These are phyloP conservation scores for Plantago elongata DNA, from an alignment of 257 asterid genomes.

Conservation along the genomic window DNA sequence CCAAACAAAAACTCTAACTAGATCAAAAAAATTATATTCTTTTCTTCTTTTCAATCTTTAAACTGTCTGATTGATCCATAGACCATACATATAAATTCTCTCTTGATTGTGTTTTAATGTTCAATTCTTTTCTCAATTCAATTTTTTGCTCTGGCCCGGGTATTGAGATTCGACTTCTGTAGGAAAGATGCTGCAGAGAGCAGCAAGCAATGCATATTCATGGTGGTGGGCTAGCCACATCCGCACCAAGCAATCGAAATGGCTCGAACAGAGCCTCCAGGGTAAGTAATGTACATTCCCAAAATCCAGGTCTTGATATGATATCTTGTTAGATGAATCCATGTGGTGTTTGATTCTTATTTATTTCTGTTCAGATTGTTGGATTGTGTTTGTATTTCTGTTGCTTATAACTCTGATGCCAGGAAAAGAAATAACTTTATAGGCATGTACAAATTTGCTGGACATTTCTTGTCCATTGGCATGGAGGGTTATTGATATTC, in stretches of 20 bases:
- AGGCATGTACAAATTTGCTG: too few relatives aligned
- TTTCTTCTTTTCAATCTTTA: conserved; percentile 8
- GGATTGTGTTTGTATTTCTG: background rate
- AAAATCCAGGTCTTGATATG: background rate
- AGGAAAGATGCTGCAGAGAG: conserved; percentile 55
- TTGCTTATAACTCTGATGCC: too few relatives aligned
- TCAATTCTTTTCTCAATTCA: background rate
- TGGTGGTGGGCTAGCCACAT: conserved; percentile 83
- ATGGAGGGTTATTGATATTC: too few relatives aligned
- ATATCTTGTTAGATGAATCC: background rate
- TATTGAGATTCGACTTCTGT: background rate
- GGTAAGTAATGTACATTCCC: conserved; percentile 22
- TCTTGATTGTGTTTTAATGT: background rate
- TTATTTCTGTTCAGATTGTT: background rate
- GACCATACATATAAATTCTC: too few relatives aligned
- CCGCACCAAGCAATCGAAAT: conserved; percentile 62
- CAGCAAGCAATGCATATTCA: conserved; percentile 65
- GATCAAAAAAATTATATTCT: background rate
- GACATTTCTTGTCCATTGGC: too few relatives aligned
- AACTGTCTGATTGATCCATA: too few relatives aligned
- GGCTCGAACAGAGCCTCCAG: conserved; percentile 64
- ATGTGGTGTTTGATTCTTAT: background rate
- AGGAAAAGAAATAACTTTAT: too few relatives aligned
- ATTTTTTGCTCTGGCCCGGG: conserved; percentile 13
- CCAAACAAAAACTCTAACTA: background rate